phyloP scores from a whole-genome alignment of 1,284 basidiomycete species.

The Ceratobasidium sp. region DNA sequence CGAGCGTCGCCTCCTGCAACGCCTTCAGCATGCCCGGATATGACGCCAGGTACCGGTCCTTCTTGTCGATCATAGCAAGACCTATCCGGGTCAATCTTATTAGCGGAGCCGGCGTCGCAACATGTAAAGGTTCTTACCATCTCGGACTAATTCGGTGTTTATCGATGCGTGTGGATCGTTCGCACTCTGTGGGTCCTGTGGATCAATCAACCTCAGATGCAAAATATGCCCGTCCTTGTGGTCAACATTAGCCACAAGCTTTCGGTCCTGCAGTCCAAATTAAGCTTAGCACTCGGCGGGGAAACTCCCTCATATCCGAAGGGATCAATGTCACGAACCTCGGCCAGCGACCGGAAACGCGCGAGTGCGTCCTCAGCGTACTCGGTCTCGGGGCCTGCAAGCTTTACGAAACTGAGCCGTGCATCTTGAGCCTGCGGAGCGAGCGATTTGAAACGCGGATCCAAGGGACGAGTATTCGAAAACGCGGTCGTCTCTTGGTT shows the following conservation, averaged over 20 bases:
- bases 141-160: conserved; percentile 82
- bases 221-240: conserved; percentile 77
- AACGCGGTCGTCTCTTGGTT: conserved; percentile 87
- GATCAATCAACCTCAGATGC: conserved; percentile 89
- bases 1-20: conserved; percentile 65
- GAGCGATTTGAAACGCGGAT: conserved; percentile 83
- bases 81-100: conserved; percentile 52
- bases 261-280: conserved; percentile 62
- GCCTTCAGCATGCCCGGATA: conserved; percentile 76
- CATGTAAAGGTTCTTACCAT: conserved; percentile 47
- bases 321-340: conserved; percentile 49
- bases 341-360: conserved; percentile 83
- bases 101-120: conserved; percentile 15
- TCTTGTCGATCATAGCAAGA: conserved; percentile 78
- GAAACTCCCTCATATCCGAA: conserved; percentile 17
- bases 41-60: conserved; percentile 70
- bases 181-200: conserved; percentile 70
- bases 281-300: conserved; percentile 37
- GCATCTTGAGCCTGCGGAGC: conserved; percentile 83
- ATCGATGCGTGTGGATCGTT: conserved; percentile 77
- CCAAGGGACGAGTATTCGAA: conserved; percentile 73
- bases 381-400: conserved; percentile 78
- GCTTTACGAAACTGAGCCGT: conserved; percentile 85
- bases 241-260: conserved; percentile 90
- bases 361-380: conserved; percentile 85